Evolutionary conservation across 2,329 filamentous ascomycete genomes (phyloP).

Genomic region (Ophiocordyceps camponoti-saundersi): DNA sequence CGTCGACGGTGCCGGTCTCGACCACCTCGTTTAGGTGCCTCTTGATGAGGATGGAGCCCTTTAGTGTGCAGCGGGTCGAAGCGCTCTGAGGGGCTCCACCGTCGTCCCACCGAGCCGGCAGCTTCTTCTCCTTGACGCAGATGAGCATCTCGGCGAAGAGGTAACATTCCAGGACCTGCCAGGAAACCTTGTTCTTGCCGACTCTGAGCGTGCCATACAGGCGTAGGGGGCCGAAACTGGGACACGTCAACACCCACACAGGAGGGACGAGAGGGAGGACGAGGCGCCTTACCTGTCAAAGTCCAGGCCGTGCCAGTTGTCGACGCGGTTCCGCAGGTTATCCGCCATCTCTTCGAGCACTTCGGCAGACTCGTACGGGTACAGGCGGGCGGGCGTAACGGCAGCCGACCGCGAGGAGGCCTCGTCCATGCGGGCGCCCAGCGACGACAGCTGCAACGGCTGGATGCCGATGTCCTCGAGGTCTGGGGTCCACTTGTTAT

Average conservation of each 20-base stretch:
- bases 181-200: slow-evolving; percentile 88
- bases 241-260: background rate
- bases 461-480: slow-evolving; percentile 57
- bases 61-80: slow-evolving; percentile 67
- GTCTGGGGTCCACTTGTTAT: slow-evolving; percentile 78
- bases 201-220: slow-evolving; percentile 82
- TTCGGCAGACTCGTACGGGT: slow-evolving; percentile 59
- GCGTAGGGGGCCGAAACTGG: slow-evolving; percentile 76
- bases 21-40: slow-evolving; percentile 84
- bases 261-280: background rate
- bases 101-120: slow-evolving; percentile 50
- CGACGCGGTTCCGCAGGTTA: slow-evolving; percentile 68
- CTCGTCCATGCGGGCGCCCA: slow-evolving; percentile 31
- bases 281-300: slow-evolving; percentile 49
- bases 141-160: slow-evolving; percentile 98
- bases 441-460: slow-evolving; percentile 23
- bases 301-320: slow-evolving; percentile 96
- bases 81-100: slow-evolving; percentile 36
- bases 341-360: slow-evolving; percentile 75
- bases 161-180: slow-evolving; percentile 96
- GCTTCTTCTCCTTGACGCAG: slow-evolving; percentile 95
- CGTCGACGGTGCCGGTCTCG: slow-evolving; percentile 54
- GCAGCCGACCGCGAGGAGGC: slow-evolving; percentile 33
- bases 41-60: slow-evolving; percentile 95
- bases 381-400: slow-evolving; percentile 43